phyloP scores from a whole-genome alignment of 345 rosid species.

The Bruguiera sexangula region DNA sequence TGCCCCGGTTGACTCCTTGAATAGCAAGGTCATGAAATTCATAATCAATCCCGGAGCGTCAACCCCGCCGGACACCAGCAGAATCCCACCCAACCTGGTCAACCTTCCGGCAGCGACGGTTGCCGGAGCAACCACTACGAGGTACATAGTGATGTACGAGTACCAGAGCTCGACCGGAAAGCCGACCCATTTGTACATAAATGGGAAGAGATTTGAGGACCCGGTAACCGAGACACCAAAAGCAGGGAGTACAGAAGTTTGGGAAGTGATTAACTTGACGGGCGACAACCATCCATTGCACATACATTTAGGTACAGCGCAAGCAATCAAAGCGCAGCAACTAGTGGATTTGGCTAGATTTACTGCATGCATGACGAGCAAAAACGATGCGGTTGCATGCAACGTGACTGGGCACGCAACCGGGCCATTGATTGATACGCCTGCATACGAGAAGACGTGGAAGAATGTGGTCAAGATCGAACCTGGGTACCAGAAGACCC shows the following conservation, averaged over 20 bases:
- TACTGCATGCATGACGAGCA: constrained; percentile 14
- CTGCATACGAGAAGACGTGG: constrained; percentile 22
- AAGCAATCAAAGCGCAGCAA: constrained; percentile 4
- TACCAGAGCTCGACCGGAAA: not conserved
- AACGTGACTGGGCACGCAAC: constrained; percentile 9
- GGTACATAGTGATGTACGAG: too few species aligned
- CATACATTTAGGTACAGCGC: constrained; percentile 10
- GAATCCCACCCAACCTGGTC: too few species aligned
- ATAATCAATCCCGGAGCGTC: too few species aligned
- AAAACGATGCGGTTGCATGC: constrained; percentile 21
- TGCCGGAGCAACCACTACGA: too few species aligned
- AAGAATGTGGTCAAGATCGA: constrained; percentile 22
- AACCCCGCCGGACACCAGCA: too few species aligned
- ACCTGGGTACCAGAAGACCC: constrained; percentile 17
- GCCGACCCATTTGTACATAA: constrained; percentile 20
- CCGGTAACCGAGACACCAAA: constrained; percentile 21
- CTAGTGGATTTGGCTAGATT: constrained; percentile 7
- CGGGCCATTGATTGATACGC: not conserved
- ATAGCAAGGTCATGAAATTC: too few species aligned
- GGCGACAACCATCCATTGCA: constrained; percentile 22
- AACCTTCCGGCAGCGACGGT: too few species aligned
- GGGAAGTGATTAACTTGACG: constrained; percentile 25
- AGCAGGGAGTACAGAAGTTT: constrained; percentile 13
- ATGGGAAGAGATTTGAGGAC: constrained; percentile 13
- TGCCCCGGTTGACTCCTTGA: too few species aligned